Evolutionary conservation across 129 eudicot genomes (phyloP).

Genomic region (Arctium minus): DNA sequence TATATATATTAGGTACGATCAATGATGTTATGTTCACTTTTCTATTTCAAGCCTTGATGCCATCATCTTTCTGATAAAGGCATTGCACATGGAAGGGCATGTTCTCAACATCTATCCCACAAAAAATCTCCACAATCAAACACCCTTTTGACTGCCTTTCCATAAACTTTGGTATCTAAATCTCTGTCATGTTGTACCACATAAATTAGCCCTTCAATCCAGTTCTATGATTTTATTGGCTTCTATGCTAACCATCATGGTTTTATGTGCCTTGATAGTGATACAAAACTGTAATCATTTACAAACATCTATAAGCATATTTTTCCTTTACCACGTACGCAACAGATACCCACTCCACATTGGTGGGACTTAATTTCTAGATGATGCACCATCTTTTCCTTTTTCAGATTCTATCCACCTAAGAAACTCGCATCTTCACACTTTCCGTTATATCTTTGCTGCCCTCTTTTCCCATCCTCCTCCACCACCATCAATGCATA

Average conservation of each 20-base stretch:
- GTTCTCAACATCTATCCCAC: not conserved
- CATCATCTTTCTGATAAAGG: not conserved
- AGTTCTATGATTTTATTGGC: not conserved
- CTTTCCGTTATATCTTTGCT: not conserved
- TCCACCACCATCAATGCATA: not conserved
- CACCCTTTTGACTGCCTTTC: not conserved
- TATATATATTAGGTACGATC: not conserved
- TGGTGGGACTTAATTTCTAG: not conserved
- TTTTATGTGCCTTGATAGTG: not conserved
- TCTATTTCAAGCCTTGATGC: not conserved
- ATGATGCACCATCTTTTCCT: not conserved
- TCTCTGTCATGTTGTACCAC: not conserved
- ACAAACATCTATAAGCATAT: not conserved
- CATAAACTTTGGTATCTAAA: not conserved
- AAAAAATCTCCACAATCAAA: not conserved
- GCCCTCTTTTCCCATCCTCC: not conserved
- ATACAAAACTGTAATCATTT: not conserved
- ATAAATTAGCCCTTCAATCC: not conserved
- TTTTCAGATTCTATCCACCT: not conserved
- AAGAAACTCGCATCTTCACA: not conserved
- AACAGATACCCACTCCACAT: not conserved
- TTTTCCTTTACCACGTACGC: not conserved
- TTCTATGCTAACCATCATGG: not conserved
- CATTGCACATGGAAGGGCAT: not conserved
- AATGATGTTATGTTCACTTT: not conserved